A percentile compares a stretch with the other conserved stretches of the same genome.
These are phyloP conservation scores for Tetrapisispora taiwanensis DNA, from an alignment of 805 yeast genomes.

Conservation along the genomic window DNA sequence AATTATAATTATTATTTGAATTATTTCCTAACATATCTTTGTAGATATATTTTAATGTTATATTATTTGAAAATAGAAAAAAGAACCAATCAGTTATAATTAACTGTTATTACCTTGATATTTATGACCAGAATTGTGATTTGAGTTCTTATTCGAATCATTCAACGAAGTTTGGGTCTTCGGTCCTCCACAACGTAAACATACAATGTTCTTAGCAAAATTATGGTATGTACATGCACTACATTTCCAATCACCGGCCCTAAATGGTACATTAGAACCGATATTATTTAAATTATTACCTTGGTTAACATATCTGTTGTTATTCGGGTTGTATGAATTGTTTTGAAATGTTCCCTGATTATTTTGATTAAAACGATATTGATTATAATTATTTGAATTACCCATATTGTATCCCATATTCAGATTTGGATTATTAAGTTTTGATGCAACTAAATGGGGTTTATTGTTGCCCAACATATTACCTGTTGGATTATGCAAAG, in stretches of 20 bases:
- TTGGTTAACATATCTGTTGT: conserved; percentile 2
- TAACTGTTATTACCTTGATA: background rate
- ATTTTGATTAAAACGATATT: background rate
- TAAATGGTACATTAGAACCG: conserved; percentile 65
- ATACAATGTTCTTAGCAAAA: conserved; percentile 80
- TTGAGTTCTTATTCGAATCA: conserved; percentile 4
- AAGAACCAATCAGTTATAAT: background rate
- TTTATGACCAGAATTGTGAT: background rate
- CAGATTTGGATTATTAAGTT: background rate
- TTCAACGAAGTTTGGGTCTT: conserved; percentile 18
- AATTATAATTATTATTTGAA: too few relatives aligned
- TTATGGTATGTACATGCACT: conserved; percentile 75
- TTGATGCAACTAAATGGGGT: background rate
- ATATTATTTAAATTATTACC: conserved; percentile 15
- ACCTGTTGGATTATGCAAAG: background rate
- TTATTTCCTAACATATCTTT: too few relatives aligned
- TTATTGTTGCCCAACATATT: background rate
- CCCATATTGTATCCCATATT: background rate
- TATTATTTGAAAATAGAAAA: too few relatives aligned
- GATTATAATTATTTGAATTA: background rate
- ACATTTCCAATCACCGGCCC: conserved; percentile 98
- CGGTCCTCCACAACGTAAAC: conserved; percentile 82
- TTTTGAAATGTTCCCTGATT: background rate
- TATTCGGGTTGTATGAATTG: conserved; percentile 5
- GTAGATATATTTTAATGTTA: too few relatives aligned